A percentile compares a stretch with the other conserved stretches of the same genome.
Evolutionary conservation across 805 yeast genomes (phyloP).

Genomic region (Hanseniaspora thailandica): DNA sequence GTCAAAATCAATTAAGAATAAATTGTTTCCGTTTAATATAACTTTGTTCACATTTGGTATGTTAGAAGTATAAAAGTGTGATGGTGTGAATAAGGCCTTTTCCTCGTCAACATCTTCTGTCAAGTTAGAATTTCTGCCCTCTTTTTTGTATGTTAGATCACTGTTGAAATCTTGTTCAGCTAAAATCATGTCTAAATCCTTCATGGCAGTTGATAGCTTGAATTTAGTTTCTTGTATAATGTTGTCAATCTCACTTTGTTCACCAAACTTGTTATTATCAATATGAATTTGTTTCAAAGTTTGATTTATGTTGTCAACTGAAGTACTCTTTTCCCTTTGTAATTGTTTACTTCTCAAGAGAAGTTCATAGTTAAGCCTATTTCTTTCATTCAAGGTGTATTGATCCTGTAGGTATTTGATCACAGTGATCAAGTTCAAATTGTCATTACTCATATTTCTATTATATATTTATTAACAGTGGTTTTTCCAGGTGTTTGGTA

Average conservation of each 20-base stretch:
- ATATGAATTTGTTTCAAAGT: background rate
- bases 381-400: conserved; percentile 50
- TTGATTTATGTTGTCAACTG: background rate
- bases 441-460: background rate
- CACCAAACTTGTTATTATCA: background rate
- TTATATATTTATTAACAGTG: background rate
- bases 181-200: conserved; percentile 8
- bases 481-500: background rate
- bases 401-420: conserved; percentile 54
- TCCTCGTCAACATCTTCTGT: background rate
- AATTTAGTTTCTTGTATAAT: conserved; percentile 2
- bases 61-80: background rate
- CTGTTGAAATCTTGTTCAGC: background rate
- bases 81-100: background rate
- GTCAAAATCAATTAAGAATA: background rate
- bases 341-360: conserved; percentile 8
- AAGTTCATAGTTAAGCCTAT: conserved; percentile 48
- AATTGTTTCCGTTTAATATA: background rate
- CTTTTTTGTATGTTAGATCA: background rate
- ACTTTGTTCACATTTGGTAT: background rate
- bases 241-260: background rate
- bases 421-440: conserved; percentile 24
- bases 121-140: background rate
- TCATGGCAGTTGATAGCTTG: background rate
- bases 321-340: background rate